Evolutionary conservation across 768 basidiomycete species (phyloP), one percentile per base, ranked within the genome.

Genomic region (Amanita polypyramis): DNA sequence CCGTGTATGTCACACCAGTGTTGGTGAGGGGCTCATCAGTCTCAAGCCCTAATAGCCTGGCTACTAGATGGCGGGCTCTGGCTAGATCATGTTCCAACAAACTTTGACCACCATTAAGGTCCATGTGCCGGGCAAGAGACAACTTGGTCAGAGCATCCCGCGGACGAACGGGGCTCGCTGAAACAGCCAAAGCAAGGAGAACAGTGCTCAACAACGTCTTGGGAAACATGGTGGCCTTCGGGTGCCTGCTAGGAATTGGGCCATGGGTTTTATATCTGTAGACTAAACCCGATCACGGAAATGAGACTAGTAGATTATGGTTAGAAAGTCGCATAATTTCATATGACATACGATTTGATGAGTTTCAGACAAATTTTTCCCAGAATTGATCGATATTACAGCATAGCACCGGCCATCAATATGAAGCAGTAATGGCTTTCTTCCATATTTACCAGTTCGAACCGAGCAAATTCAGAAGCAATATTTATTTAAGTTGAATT

Each of bases 61-160:
- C 62, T 43, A 65, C 68, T 40, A 83, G 53, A 27, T 64, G 62
- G 52, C 65, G 57, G n/a, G 73, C 74, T 52, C 80, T 72, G 30
- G 68, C 64, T 51, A 72, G 68, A 56, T 82, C 81, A 49, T 67
- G 69, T 37, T 67, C 59, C 19, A 80, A 43, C 37, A 84, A 61
- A 49, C 74, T 75, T 50, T 64, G 60, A 12, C 70, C 54, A 53
- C 74, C 73, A n/a, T 66, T 74, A 50, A 68, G 49, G 61, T 80
- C 80, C 56, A 80, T 55, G 48, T 68, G 65, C 58, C 73, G 73
- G n/a, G 78, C 70, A 38, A 84, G 58, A 15, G 75, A 67, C 21
- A 83, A 59, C 4, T 70, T 70, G 43, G 77, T 62, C 20, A 58
- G 62, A 8, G 68, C 62, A 50, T 65, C 58, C 45, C 66, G 62